phyloP scores from a whole-genome alignment of 2,329 filamentous ascomycete genomes.

The Cordyceps militaris region DNA sequence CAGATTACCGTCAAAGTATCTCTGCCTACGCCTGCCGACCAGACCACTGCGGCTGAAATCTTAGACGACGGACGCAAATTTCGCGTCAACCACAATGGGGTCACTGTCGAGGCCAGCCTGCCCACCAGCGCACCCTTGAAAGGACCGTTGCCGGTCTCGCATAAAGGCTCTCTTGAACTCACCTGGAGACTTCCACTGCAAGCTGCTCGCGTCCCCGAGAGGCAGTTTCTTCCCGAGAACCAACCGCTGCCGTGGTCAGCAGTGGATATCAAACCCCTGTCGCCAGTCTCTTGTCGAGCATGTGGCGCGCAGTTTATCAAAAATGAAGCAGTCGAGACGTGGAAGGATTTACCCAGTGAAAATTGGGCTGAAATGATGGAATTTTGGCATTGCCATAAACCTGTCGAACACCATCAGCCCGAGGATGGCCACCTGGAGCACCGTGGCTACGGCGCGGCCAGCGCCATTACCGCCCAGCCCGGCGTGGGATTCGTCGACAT shows the following conservation, averaged over 20 bases:
- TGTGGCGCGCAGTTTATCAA: constrained; percentile 34
- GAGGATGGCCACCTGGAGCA: constrained; percentile 41
- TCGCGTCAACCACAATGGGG: constrained; percentile 40
- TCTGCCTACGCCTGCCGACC: constrained; percentile 36
- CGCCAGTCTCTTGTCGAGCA: constrained; percentile 36
- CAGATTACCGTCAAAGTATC: constrained; percentile 54
- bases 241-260: constrained; percentile 51
- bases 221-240: constrained; percentile 26
- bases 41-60: constrained; percentile 37
- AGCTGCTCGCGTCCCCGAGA: constrained; percentile 17
- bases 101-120: constrained; percentile 29
- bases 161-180: constrained; percentile 27
- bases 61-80: constrained; percentile 39
- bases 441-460: constrained; percentile 80
- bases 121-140: constrained; percentile 34
- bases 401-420: constrained; percentile 46
- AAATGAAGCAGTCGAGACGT: constrained; percentile 40
- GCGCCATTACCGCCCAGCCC: constrained; percentile 57
- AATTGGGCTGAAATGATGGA: constrained; percentile 99
- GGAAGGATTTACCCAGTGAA: constrained; percentile 93
- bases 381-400: constrained; percentile 99
- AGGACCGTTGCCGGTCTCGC: constrained; percentile 31
- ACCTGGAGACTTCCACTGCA: constrained; percentile 48
- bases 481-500: constrained; percentile 75
- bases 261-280: constrained; percentile 34